Evolutionary conservation across 305 asterid species (phyloP).

Genomic region (Fraxinus velutina): DNA sequence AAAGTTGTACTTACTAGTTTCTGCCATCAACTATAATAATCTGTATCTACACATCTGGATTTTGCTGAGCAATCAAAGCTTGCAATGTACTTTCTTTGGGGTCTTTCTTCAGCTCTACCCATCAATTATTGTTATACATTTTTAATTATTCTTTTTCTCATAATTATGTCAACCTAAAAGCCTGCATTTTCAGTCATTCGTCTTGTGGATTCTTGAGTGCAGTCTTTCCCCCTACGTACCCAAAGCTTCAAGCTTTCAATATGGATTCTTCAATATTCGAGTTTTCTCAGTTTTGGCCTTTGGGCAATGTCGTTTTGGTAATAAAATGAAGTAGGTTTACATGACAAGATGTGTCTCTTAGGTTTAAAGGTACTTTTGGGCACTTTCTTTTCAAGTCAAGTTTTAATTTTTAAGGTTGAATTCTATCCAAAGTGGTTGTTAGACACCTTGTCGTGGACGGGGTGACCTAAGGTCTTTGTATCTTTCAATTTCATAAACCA

Average conservation of each 20-base stretch:
- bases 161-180: too few species aligned
- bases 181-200: not conserved
- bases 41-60: not conserved
- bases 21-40: not conserved
- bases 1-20: not conserved
- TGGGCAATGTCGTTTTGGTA: not conserved
- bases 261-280: not conserved
- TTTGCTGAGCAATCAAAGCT: not conserved
- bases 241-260: not conserved
- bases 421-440: not conserved
- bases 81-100: not conserved
- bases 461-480: not conserved
- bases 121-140: not conserved
- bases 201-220: not conserved
- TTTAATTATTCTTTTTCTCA: too few species aligned
- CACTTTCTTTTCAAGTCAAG: not conserved
- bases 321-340: not conserved
- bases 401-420: not conserved
- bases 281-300: not conserved
- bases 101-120: not conserved
- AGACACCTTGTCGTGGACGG: not conserved
- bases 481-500: not conserved
- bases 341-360: not conserved
- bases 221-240: not conserved
- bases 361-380: not conserved